Percentiles rank a stretch among this genome's conserved stretches.
Evolutionary conservation across 2,329 filamentous ascomycete genomes (phyloP).

Genomic region (Cercospora zeae-maydis): DNA sequence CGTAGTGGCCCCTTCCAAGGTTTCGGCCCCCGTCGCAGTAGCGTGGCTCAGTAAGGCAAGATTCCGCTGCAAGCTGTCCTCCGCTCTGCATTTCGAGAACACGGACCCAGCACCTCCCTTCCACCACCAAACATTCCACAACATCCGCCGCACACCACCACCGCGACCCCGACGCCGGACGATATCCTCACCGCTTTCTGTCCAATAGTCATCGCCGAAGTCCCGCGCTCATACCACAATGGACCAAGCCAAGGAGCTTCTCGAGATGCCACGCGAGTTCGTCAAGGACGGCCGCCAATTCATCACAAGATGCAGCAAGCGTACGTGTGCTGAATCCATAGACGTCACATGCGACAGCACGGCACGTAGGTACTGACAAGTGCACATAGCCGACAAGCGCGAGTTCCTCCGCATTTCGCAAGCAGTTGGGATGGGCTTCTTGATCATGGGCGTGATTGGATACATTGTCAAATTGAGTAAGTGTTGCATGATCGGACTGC

Average conservation of each 20-base stretch:
- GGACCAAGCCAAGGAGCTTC: slow-evolving; percentile 66
- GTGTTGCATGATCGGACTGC: background rate
- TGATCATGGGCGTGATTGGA: slow-evolving; percentile 67
- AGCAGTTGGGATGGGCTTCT: slow-evolving; percentile 66
- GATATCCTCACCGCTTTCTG: background rate
- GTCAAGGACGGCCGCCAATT: slow-evolving; percentile 51
- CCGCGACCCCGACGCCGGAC: background rate
- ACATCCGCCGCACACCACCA: background rate
- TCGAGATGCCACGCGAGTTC: slow-evolving; percentile 66
- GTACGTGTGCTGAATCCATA: slow-evolving; percentile 28
- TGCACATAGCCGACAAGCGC: slow-evolving; percentile 51
- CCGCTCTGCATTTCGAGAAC: slow-evolving; percentile 6
- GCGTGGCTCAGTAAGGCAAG: slow-evolving; percentile 3
- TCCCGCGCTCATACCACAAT: slow-evolving; percentile 21
- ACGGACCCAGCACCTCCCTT: slow-evolving; percentile 3
- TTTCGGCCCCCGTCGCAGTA: too few relatives aligned
- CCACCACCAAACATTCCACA: background rate
- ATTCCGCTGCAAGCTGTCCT: slow-evolving; percentile 14
- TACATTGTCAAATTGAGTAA: slow-evolving; percentile 68
- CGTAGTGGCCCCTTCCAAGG: too few relatives aligned
- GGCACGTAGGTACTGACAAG: slow-evolving; percentile 1
- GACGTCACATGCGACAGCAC: background rate
- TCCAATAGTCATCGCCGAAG: background rate
- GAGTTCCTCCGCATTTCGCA: slow-evolving; percentile 60
- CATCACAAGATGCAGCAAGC: slow-evolving; percentile 50